phyloP scores from a whole-genome alignment of 257 asterid species.

The Forsythia suspensa region DNA sequence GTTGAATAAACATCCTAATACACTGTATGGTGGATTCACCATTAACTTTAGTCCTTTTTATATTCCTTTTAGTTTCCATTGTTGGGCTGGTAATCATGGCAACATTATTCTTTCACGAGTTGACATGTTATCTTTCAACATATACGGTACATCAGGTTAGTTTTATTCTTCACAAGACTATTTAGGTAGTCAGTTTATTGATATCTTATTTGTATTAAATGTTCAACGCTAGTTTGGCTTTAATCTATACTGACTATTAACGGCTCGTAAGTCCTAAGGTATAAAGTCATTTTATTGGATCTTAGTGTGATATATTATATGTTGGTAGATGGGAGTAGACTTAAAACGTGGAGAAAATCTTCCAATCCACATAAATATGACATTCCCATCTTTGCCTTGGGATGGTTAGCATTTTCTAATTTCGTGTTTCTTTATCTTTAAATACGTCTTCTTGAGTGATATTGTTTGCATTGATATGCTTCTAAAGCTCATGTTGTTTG shows the following conservation, averaged over 20 bases:
- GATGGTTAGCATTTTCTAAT: constrained; percentile 65
- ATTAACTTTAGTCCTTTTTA: constrained; percentile 31
- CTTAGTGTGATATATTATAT: constrained; percentile 16
- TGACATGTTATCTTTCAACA: constrained; percentile 80
- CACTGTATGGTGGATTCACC: constrained; percentile 7
- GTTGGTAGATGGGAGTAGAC: constrained; percentile 90
- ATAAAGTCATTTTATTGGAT: constrained; percentile 7
- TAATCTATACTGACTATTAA: neutral
- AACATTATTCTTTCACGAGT: constrained; percentile 83
- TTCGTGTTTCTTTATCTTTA: constrained; percentile 5
- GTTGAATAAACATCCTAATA: constrained; percentile 16
- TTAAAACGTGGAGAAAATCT: constrained; percentile 91
- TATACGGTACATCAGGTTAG: constrained; percentile 85
- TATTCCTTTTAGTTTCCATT: constrained; percentile 60
- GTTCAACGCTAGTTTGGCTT: constrained; percentile 3
- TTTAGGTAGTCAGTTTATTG: neutral
- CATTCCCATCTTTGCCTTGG: constrained; percentile 96
- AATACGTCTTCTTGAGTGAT: constrained; percentile 6
- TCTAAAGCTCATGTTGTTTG: constrained; percentile 1
- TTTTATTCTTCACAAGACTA: constrained; percentile 19
- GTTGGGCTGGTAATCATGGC: constrained; percentile 87
- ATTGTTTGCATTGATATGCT: neutral
- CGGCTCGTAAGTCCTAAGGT: neutral
- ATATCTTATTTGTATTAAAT: neutral
- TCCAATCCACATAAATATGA: constrained; percentile 93